A percentile compares a stretch with the other conserved stretches of the same genome.
Evolutionary conservation across 1,139 yeast genomes (phyloP).

Genomic region (Blastobotrys elegans): DNA sequence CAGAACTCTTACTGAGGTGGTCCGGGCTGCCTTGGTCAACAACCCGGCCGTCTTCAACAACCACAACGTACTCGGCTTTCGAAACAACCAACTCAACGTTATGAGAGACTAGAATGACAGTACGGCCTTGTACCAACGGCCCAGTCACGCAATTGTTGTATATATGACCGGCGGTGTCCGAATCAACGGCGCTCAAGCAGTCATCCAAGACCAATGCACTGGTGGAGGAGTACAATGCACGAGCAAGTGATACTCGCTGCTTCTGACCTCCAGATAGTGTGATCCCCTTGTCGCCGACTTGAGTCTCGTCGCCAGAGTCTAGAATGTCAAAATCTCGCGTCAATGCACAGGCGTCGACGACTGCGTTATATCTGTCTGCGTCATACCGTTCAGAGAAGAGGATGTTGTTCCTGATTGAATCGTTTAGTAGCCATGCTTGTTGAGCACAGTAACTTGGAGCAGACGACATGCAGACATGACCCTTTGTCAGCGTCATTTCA

Average conservation of each 20-base stretch:
- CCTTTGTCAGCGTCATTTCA: constrained; percentile 75
- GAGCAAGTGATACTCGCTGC: too few species aligned
- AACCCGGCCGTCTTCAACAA: constrained; percentile 80
- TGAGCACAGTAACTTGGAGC: constrained; percentile 93
- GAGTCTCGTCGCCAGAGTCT: too few species aligned
- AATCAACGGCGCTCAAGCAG: too few species aligned
- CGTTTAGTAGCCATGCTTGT: too few species aligned
- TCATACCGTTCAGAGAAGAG: constrained; percentile 64
- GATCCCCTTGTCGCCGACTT: constrained; percentile 92
- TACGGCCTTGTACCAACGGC: constrained; percentile 69
- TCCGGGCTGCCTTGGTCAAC: constrained; percentile 81
- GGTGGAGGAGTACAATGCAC: constrained; percentile 82
- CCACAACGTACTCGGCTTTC: too few species aligned
- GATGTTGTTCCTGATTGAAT: constrained; percentile 77
- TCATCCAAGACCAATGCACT: constrained; percentile 75
- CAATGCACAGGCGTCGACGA: constrained; percentile 73
- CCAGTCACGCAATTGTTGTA: constrained; percentile 90
- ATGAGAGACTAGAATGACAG: constrained; percentile 76
- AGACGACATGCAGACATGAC: constrained; percentile 79
- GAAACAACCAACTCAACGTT: too few species aligned
- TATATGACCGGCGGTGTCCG: too few species aligned
- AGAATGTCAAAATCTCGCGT: constrained; percentile 71
- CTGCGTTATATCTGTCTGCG: constrained; percentile 57
- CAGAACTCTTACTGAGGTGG: neutral
- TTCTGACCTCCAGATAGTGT: constrained; percentile 93